phyloP scores from a whole-genome alignment of 176 grass and related monocot species.

The Aegilops tauschii region DNA sequence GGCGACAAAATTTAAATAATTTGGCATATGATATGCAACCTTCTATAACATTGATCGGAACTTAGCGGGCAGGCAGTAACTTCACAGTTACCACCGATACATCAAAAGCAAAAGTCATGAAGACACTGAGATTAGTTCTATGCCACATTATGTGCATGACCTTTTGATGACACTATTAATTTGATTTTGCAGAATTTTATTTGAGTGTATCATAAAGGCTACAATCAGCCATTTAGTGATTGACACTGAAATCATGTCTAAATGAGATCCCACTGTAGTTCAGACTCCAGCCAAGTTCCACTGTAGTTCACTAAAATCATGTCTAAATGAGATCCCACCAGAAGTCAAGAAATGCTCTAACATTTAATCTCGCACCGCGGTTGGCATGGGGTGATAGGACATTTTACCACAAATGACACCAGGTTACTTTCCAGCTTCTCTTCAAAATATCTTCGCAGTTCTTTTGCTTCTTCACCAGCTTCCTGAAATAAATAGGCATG shows the following conservation, averaged over 20 bases:
- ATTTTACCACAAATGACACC: constrained; percentile 70
- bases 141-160: not conserved
- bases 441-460: constrained; percentile 65
- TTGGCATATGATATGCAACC: not conserved
- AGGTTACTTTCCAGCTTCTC: constrained; percentile 84
- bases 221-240: not conserved
- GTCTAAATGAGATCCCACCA: not conserved
- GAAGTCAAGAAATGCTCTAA: not conserved
- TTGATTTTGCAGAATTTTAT: not conserved
- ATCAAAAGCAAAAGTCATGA: constrained; percentile 11
- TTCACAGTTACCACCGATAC: not conserved
- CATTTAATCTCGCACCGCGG: not conserved
- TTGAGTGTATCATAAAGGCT: not conserved
- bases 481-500: constrained; percentile 44
- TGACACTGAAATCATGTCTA: not conserved
- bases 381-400: not conserved
- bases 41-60: not conserved
- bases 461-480: constrained; percentile 50
- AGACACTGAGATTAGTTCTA: not conserved
- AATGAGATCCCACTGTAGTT: no score
- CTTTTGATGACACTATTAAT: not conserved
- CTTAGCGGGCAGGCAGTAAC: not conserved
- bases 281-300: not conserved
- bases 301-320: not conserved
- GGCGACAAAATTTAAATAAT: not conserved